Conservation (phyloP, 768 basidiomycete genomes). For the Auricularia sp. region DNA sequence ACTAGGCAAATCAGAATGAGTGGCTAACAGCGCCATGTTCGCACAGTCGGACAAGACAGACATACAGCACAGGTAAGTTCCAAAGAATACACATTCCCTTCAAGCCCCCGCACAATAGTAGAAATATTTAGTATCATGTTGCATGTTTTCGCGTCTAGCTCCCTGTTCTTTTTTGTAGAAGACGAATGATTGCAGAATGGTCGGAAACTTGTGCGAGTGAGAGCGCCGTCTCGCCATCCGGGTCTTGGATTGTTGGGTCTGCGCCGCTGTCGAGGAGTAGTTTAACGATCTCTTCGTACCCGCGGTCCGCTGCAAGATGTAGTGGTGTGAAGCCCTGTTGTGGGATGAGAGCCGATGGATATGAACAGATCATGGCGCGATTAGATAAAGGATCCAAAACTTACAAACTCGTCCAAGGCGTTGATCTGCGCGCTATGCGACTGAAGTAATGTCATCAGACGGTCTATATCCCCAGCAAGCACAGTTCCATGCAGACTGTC, state of each 20-base stretch:
- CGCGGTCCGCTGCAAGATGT: slow-evolving; percentile 81
- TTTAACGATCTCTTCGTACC: slow-evolving; percentile 46
- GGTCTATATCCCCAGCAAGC: slow-evolving; percentile 42
- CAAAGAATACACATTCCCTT: too few species aligned
- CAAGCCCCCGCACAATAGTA: too few species aligned
- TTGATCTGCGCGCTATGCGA: slow-evolving; percentile 43
- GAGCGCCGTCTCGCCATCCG: slow-evolving; percentile 1
- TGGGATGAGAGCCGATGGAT: slow-evolving; percentile 2
- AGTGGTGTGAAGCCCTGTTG: slow-evolving; percentile 77
- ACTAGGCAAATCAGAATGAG: neutral
- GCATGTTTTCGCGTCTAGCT: neutral
- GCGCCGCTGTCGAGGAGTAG: slow-evolving; percentile 57
- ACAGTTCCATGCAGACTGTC: slow-evolving; percentile 54
- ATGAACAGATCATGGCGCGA: neutral
- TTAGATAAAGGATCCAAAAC: slow-evolving; percentile 5
- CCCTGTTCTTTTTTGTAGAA: neutral
- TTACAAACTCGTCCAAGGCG: slow-evolving; percentile 56
- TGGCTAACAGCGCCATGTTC: neutral
- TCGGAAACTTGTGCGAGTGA: neutral
- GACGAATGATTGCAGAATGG: neutral
- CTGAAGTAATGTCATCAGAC: slow-evolving; percentile 35
- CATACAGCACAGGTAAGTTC: too few species aligned
- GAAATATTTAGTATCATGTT: neutral
- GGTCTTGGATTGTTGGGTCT: slow-evolving; percentile 32
- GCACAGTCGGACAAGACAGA: too few species aligned